These are phyloP conservation scores for Cocos nucifera DNA, from an alignment of 176 grass and related monocot species.

Conservation along the genomic window DNA sequence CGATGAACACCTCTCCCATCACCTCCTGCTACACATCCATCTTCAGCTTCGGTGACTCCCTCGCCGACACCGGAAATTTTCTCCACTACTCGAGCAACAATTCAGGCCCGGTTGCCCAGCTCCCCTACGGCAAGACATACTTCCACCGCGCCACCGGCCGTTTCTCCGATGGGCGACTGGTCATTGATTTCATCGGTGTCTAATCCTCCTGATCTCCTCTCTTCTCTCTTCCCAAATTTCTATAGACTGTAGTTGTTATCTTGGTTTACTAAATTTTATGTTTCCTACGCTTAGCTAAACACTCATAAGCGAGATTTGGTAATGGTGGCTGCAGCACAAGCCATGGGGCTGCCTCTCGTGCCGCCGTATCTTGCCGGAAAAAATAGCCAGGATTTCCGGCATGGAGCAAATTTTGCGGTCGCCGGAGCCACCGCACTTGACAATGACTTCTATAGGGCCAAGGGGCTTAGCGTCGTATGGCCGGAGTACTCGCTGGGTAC, in stretches of 20 bases:
- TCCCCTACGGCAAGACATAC: slow-evolving; percentile 56
- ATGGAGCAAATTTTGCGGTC: slow-evolving; percentile 55
- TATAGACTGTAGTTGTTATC: too few species aligned
- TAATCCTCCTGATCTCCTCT: neutral
- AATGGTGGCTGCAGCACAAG: slow-evolving; percentile 40
- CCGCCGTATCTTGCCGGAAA: slow-evolving; percentile 29
- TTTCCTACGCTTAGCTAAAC: too few species aligned
- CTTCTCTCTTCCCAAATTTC: too few species aligned
- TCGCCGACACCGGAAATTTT: slow-evolving; percentile 56
- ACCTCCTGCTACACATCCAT: slow-evolving; percentile 43
- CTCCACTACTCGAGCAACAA: neutral
- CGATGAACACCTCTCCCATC: neutral
- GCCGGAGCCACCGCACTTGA: slow-evolving; percentile 27
- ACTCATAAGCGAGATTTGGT: neutral
- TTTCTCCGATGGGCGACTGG: slow-evolving; percentile 37
- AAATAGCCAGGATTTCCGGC: slow-evolving; percentile 19
- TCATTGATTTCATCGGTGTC: slow-evolving; percentile 61
- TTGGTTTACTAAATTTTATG: neutral
- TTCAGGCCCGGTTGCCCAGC: neutral
- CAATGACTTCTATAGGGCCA: slow-evolving; percentile 25
- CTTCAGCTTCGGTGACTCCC: slow-evolving; percentile 62
- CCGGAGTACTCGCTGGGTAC: slow-evolving; percentile 9
- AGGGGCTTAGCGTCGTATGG: slow-evolving; percentile 14
- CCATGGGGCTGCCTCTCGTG: slow-evolving; percentile 28
- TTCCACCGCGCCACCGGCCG: slow-evolving; percentile 38